Percentiles rank a stretch among this genome's conserved stretches.
Conservation (phyloP, 2,329 filamentous ascomycete genomes). For the Mycosphaerella sp. region DNA sequence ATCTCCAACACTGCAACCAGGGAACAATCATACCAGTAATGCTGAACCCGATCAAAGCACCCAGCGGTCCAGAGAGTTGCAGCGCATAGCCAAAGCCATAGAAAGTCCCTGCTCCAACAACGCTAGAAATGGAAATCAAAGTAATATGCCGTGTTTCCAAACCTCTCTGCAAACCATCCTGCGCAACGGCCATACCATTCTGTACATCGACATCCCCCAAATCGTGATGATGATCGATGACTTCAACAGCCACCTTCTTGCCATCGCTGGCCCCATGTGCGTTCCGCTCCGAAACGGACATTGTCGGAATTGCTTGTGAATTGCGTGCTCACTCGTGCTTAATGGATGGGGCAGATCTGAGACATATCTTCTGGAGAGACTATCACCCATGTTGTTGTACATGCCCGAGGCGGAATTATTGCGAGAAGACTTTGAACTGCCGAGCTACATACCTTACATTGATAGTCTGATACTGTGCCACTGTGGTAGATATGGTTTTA, state of each 20-base stretch:
- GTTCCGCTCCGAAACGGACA: too few relatives aligned
- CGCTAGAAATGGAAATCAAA: slow-evolving; percentile 1
- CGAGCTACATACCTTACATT: background rate
- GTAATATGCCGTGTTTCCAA: slow-evolving; percentile 1
- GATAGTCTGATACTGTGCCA: background rate
- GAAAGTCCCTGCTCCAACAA: slow-evolving; percentile 4
- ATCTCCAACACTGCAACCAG: too few relatives aligned
- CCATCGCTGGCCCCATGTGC: background rate
- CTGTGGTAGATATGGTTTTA: too few relatives aligned
- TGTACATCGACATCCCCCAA: background rate
- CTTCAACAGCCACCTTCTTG: background rate
- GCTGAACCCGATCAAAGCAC: slow-evolving; percentile 3
- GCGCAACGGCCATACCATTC: background rate
- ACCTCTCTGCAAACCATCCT: background rate
- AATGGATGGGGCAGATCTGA: too few relatives aligned
- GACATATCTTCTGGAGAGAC: too few relatives aligned
- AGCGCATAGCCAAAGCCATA: slow-evolving; percentile 4
- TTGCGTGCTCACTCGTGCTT: background rate
- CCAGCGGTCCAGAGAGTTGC: slow-evolving; percentile 2
- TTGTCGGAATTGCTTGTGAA: background rate
- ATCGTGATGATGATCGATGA: background rate
- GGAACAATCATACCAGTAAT: background rate
- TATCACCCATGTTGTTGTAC: too few relatives aligned
- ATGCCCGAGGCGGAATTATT: too few relatives aligned
- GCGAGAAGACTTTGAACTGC: background rate